phyloP scores from a whole-genome alignment of 140 eudicot species.

The Senecio squalidus region DNA sequence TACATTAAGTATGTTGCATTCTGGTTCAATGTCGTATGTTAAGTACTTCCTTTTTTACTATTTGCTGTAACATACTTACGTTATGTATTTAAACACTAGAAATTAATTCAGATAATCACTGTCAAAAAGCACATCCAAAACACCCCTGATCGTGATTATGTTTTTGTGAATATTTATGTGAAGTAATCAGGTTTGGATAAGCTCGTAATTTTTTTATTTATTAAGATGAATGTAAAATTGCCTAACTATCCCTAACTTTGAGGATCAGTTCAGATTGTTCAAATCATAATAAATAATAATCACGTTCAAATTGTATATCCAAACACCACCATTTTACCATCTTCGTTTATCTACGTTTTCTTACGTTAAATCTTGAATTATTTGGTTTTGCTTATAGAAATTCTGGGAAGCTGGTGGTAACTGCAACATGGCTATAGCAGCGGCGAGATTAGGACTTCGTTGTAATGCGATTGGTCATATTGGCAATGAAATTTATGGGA shows the following conservation, averaged over 20 bases:
- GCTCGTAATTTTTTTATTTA: too few species aligned
- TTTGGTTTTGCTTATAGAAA: constrained; percentile 38
- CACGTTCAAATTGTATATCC: not conserved
- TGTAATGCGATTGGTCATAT: constrained; percentile 69
- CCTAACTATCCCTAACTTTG: not conserved
- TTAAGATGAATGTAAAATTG: not conserved
- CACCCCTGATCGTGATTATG: not conserved
- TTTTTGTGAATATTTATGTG: not conserved
- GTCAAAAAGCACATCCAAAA: not conserved
- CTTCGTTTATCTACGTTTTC: not conserved
- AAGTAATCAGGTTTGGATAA: not conserved
- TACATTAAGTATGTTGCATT: too few species aligned
- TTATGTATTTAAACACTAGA: not conserved
- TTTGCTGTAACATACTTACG: not conserved
- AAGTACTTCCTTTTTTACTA: too few species aligned
- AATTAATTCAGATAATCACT: not conserved
- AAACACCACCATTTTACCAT: not conserved
- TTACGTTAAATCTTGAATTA: not conserved
- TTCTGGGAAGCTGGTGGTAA: constrained; percentile 99
- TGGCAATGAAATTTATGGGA: constrained; percentile 80
- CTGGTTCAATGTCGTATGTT: too few species aligned
- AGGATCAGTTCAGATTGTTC: not conserved
- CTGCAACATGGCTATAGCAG: constrained; percentile 94
- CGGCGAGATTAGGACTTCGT: constrained; percentile 82
- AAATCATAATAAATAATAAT: not conserved